A percentile compares a stretch with the other conserved stretches of the same genome.
phyloP scores from a whole-genome alignment of 306 rosid species.

The Fragaria nilgerrensis region DNA sequence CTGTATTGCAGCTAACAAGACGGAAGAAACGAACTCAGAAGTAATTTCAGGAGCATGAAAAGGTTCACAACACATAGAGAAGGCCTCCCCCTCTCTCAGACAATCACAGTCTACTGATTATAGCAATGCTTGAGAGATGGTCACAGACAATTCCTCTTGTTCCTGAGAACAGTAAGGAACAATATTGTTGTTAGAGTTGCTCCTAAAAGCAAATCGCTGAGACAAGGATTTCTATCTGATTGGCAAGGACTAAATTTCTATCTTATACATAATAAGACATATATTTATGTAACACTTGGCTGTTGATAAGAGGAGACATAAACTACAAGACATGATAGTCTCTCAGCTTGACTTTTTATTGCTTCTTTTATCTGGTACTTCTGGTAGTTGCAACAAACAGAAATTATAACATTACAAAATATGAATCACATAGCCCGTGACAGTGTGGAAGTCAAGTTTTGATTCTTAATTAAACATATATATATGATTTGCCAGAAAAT shows the following conservation, averaged over 20 bases:
- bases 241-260: too few species aligned
- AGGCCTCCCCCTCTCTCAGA: slow-evolving; percentile 98
- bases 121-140: slow-evolving; percentile 83
- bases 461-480: background rate
- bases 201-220: background rate
- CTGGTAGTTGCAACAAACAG: background rate
- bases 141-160: slow-evolving; percentile 83
- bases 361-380: background rate
- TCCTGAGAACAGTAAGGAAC: slow-evolving; percentile 43
- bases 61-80: slow-evolving; percentile 42
- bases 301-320: background rate
- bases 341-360: background rate
- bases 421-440: background rate
- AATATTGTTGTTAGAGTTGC: too few species aligned
- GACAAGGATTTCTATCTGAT: background rate
- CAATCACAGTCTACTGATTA: slow-evolving; percentile 93
- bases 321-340: background rate
- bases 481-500: background rate
- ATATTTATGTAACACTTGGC: background rate
- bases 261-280: too few species aligned
- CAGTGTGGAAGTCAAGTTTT: background rate
- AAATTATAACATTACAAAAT: background rate
- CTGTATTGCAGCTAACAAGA: background rate
- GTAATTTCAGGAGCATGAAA: too few species aligned
- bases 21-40: background rate